Base-by-base conservation (phyloP, 257 asterid genomes). In the Mentha longifolia region DNA sequence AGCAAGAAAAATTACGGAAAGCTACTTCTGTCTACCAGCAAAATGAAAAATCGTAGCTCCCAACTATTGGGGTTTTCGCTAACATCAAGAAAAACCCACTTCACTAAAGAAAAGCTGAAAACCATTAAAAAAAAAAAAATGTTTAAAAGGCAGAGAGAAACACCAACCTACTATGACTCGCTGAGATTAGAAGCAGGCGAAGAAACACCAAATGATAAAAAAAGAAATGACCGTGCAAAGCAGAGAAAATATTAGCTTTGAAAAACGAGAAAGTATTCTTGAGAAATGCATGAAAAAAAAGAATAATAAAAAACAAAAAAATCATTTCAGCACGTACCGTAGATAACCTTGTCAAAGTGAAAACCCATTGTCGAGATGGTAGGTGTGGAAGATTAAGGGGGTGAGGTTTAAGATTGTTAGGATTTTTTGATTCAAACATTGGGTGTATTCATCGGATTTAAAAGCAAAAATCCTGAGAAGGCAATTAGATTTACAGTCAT, bases 281-380 rank as follows among this genome's bases (percentile, higher is more conserved):
- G 51, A 28, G 20, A 67, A 58, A 55, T 58, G 77, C 65, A 68
- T 37, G 73, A 67, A 35, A 45, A 59, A 46, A 9, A n/a, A n/a
- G n/a, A n/a, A n/a, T n/a, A n/a, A n/a, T n/a, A n/a, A n/a, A n/a
- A n/a, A n/a, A n/a, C n/a, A n/a, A 67, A 35, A 45, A 59, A 46
- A 9, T 22, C 14, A 20, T 30, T 71, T 56, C 46, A 79, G 65
- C 5, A 49, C 72, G 35, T 43, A 80, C 77, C 74, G 58, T 39
- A 58, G 39, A 67, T 47, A 70, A 73, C 80, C 79, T 77, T 11
- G 3, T 28, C 31, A 28, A 28, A 28, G 31, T 28, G 31, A 28
- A 28, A 28, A 28, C 31, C 31, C 85, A 89, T n/a, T n/a, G n/a
- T n/a, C n/a, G n/a, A n/a, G n/a, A n/a, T n/a, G n/a, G n/a, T n/a